These are phyloP conservation scores for Cordyceps cateniannulata DNA, from an alignment of 2,329 filamentous ascomycete genomes.

Conservation along the genomic window DNA sequence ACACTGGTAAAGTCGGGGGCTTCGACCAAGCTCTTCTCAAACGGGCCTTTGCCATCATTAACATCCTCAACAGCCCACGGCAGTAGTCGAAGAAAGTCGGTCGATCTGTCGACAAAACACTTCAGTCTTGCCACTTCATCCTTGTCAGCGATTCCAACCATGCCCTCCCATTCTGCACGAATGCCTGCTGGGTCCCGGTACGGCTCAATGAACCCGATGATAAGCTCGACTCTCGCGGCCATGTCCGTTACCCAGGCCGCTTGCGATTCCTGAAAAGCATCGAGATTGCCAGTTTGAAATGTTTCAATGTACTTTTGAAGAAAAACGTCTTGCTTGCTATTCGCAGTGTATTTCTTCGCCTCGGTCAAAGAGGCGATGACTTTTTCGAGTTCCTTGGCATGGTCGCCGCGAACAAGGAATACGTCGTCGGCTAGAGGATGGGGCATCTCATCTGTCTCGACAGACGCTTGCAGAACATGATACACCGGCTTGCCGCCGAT, in stretches of 20 bases:
- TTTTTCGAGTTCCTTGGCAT: constrained; percentile 41
- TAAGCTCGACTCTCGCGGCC: constrained; percentile 47
- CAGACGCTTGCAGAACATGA: constrained; percentile 29
- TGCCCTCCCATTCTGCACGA: constrained; percentile 52
- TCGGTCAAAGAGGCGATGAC: constrained; percentile 40
- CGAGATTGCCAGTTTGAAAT: constrained; percentile 47
- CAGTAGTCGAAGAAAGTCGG: constrained; percentile 57
- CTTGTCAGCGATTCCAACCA: constrained; percentile 56
- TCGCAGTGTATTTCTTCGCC: constrained; percentile 42
- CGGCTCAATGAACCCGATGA: constrained; percentile 55
- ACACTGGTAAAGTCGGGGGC: constrained; percentile 67
- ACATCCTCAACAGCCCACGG: constrained; percentile 49
- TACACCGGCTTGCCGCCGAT: neutral
- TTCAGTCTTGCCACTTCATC: constrained; percentile 54
- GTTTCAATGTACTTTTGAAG: constrained; percentile 44
- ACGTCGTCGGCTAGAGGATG: neutral
- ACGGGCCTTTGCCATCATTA: constrained; percentile 40
- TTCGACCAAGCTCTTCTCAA: constrained; percentile 65
- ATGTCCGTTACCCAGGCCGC: constrained; percentile 52
- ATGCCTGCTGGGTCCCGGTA: constrained; percentile 56
- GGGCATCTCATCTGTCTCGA: constrained; percentile 12
- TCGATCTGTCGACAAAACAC: constrained; percentile 56
- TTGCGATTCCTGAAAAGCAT: constrained; percentile 48
- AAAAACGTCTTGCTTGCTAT: constrained; percentile 46
- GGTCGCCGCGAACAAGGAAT: constrained; percentile 44